Percentiles rank a stretch among this genome's conserved stretches.
Evolutionary conservation across 2,329 filamentous ascomycete species (phyloP).

Genomic region (Setomelanomma holmii): DNA sequence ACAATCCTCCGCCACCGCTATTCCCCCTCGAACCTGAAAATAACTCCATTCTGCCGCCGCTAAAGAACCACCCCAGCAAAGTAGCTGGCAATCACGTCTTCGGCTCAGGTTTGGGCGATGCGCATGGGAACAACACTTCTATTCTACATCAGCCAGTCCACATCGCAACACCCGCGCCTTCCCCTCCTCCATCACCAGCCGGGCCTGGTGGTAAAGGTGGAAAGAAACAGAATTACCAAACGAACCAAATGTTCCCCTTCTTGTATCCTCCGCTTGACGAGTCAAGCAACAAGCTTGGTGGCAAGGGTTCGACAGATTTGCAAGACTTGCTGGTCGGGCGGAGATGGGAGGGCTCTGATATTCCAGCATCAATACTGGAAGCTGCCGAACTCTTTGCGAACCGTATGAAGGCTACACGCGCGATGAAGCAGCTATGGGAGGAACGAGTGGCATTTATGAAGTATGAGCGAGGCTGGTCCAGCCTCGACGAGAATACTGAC

Average conservation of each 20-base stretch:
- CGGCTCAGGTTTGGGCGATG: slow-evolving; percentile 59
- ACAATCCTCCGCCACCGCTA: slow-evolving; percentile 83
- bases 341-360: slow-evolving; percentile 91
- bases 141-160: slow-evolving; percentile 96
- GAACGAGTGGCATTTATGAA: slow-evolving; percentile 90
- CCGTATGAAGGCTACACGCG: slow-evolving; percentile 88
- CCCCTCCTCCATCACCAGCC: slow-evolving; percentile 89
- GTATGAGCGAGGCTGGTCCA: slow-evolving; percentile 88
- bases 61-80: slow-evolving; percentile 74
- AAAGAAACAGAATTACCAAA: slow-evolving; percentile 99
- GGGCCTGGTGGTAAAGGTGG: slow-evolving; percentile 85
- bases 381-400: slow-evolving; percentile 91
- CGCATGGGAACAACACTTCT: slow-evolving; percentile 62
- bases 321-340: slow-evolving; percentile 82
- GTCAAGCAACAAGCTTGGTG: slow-evolving; percentile 86
- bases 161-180: slow-evolving; percentile 97
- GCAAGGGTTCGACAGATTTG: slow-evolving; percentile 81
- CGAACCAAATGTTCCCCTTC: slow-evolving; percentile 98
- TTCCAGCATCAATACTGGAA: slow-evolving; percentile 93
- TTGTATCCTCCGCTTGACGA: slow-evolving; percentile 93
- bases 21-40: slow-evolving; percentile 90
- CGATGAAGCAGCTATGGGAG: slow-evolving; percentile 92
- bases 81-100: slow-evolving; percentile 57
- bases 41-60: slow-evolving; percentile 85
- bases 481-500: slow-evolving; percentile 54